Evolutionary conservation across 192 early-diverging fungal species (phyloP).

Genomic region (Obelidium mucronatum): DNA sequence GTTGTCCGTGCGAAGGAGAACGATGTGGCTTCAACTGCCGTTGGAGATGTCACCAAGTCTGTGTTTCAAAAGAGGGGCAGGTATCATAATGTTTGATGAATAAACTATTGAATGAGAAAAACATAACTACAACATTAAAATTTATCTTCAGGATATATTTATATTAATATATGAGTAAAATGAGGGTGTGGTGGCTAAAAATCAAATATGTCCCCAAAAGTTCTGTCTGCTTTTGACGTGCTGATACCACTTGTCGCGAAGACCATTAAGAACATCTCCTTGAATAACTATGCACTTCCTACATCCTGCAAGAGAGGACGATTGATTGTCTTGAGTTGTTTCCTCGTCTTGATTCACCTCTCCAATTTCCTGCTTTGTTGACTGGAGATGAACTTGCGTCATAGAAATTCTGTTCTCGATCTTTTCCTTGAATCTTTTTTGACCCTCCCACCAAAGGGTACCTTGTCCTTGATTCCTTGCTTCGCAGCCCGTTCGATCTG

Average conservation of each 20-base stretch:
- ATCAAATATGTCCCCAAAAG: slow-evolving; percentile 3
- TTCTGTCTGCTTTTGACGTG: neutral
- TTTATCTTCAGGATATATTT: neutral
- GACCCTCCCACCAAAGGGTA: slow-evolving; percentile 26
- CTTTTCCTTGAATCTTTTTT: slow-evolving; percentile 4
- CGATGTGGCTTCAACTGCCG: slow-evolving; percentile 43
- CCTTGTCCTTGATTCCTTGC: neutral
- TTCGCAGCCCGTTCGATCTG: neutral
- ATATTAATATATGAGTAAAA: too few relatives aligned
- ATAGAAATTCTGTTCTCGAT: slow-evolving; percentile 12
- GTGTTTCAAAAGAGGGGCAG: slow-evolving; percentile 48
- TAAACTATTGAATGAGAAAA: neutral
- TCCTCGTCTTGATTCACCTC: neutral
- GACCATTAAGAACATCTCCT: slow-evolving; percentile 4
- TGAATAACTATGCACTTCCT: slow-evolving; percentile 36
- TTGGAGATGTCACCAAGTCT: slow-evolving; percentile 42
- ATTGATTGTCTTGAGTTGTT: too few relatives aligned
- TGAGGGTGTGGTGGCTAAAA: too few relatives aligned
- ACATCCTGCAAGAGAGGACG: slow-evolving; percentile 12
- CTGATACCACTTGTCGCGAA: slow-evolving; percentile 30
- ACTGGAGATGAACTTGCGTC: neutral
- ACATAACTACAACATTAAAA: neutral
- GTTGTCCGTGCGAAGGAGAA: slow-evolving; percentile 48
- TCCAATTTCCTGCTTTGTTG: neutral
- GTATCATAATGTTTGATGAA: slow-evolving; percentile 53